These are phyloP conservation scores for Trametes villosa DNA, from an alignment of 768 basidiomycete genomes.

Conservation along the genomic window DNA sequence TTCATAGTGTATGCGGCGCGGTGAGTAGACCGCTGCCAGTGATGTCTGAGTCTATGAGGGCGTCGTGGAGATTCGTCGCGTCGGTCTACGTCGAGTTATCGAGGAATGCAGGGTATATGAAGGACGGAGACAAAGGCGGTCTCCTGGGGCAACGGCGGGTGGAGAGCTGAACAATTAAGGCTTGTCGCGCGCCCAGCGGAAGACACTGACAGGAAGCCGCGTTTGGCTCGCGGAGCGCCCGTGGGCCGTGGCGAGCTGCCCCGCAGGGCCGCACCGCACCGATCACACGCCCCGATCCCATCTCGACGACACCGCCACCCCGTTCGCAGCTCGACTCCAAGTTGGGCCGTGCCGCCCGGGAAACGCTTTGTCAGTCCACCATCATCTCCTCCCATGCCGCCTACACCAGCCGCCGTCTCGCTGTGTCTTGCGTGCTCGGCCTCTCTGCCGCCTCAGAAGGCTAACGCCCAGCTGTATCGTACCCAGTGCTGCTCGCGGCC, in stretches of 20 bases:
- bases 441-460: constrained; percentile 31
- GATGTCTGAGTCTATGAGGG: no score
- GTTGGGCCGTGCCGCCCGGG: neutral
- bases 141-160: neutral
- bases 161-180: constrained; percentile 9
- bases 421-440: constrained; percentile 36
- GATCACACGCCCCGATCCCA: constrained; percentile 1
- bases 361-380: neutral
- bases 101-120: no score
- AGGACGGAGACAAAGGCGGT: neutral
- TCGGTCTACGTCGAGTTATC: no score
- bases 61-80: no score
- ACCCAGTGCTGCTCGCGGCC: constrained; percentile 68
- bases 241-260: no score
- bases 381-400: constrained; percentile 9
- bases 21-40: no score
- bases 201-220: constrained; percentile 3
- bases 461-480: constrained; percentile 40
- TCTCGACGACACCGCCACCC: constrained; percentile 14
- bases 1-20: no score
- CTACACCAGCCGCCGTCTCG: neutral
- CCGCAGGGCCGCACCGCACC: neutral
- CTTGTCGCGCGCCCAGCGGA: constrained; percentile 4
- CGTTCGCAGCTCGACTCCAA: neutral
- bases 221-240: no score